These are phyloP conservation scores for Podospora tetraspora DNA, from an alignment of 495 filamentous ascomycete genomes.

Conservation along the genomic window DNA sequence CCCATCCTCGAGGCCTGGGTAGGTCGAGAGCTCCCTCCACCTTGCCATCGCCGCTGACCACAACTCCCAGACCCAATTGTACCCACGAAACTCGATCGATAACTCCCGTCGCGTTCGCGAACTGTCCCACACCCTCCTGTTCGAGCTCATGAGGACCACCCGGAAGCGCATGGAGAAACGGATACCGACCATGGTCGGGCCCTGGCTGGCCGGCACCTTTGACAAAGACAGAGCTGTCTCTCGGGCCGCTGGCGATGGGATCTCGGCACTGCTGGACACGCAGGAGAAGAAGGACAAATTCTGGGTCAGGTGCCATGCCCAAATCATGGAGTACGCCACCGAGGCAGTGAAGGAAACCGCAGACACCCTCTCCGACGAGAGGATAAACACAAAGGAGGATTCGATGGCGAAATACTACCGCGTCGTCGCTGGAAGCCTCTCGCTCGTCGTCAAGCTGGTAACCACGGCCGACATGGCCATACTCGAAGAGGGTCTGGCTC, in stretches of 20 bases:
- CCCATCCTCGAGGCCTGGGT: slow-evolving; percentile 83
- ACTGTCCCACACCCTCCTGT: slow-evolving; percentile 68
- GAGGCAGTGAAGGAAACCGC: slow-evolving; percentile 74
- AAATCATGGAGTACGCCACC: slow-evolving; percentile 73
- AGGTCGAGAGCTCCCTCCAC: slow-evolving; percentile 30
- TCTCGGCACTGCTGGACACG: slow-evolving; percentile 66
- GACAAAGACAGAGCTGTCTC: slow-evolving; percentile 74
- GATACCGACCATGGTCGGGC: slow-evolving; percentile 68
- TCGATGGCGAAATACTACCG: slow-evolving; percentile 75
- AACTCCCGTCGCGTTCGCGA: slow-evolving; percentile 82
- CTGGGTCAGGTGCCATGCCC: slow-evolving; percentile 67
- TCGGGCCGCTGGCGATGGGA: slow-evolving; percentile 66
- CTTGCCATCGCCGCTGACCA: background rate
- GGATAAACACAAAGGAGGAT: slow-evolving; percentile 77
- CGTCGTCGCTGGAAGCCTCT: slow-evolving; percentile 63
- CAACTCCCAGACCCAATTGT: slow-evolving; percentile 63
- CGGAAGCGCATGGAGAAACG: slow-evolving; percentile 76
- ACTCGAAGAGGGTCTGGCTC: slow-evolving; percentile 42
- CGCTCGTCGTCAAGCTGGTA: slow-evolving; percentile 52
- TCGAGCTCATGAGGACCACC: slow-evolving; percentile 61
- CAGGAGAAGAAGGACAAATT: slow-evolving; percentile 71
- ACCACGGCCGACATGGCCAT: slow-evolving; percentile 50
- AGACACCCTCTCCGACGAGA: slow-evolving; percentile 79
- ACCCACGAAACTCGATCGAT: slow-evolving; percentile 83
- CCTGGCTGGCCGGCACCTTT: slow-evolving; percentile 84